phyloP scores from a whole-genome alignment of 495 filamentous ascomycete genomes.

The Annulohypoxylon nitens region DNA sequence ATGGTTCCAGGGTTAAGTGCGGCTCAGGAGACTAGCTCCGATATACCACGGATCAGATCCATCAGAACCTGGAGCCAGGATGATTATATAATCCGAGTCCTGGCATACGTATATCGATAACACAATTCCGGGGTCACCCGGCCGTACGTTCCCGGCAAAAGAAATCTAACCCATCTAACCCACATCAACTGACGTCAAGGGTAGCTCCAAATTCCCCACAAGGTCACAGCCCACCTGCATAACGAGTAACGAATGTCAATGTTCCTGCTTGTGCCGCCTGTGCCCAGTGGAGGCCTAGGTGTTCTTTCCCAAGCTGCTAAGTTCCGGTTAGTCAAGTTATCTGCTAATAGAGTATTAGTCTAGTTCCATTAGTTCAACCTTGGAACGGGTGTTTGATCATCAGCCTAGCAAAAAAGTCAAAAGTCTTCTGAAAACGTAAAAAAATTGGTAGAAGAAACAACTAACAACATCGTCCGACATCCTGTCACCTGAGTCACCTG shows the following conservation, averaged over 20 bases:
- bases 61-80: neutral
- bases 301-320: slow-evolving; percentile 19
- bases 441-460: neutral
- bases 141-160: slow-evolving; percentile 19
- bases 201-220: slow-evolving; percentile 32
- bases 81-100: slow-evolving; percentile 11
- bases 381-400: slow-evolving; percentile 16
- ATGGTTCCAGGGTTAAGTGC: slow-evolving; percentile 33
- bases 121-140: slow-evolving; percentile 18
- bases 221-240: slow-evolving; percentile 36
- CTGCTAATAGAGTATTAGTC: neutral
- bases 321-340: slow-evolving; percentile 4
- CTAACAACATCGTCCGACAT: slow-evolving; percentile 30
- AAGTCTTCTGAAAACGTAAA: neutral
- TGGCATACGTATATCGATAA: neutral
- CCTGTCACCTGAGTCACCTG: slow-evolving; percentile 44
- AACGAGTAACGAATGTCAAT: slow-evolving; percentile 3
- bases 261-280: neutral
- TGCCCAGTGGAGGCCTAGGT: neutral
- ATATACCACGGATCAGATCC: neutral
- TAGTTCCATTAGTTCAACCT: no score
- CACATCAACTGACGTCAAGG: slow-evolving; percentile 35
- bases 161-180: neutral
- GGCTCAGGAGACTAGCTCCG: slow-evolving; percentile 36
- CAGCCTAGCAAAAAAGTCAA: slow-evolving; percentile 4